phyloP scores from a whole-genome alignment of 805 yeast genomes.

The Ogataea salicorniae region DNA sequence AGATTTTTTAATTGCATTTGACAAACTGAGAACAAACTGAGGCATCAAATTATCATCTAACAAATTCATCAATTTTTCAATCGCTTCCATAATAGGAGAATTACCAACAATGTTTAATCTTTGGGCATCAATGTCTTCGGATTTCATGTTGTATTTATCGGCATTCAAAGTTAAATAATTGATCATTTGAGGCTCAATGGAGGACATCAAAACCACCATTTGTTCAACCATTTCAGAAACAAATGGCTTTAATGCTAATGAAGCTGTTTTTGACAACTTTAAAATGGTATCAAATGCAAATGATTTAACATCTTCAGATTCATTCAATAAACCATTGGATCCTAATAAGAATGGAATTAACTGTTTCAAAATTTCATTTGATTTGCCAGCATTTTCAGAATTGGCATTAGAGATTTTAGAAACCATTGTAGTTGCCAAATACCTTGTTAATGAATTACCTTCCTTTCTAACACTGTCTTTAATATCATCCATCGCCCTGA shows the following conservation, averaged over 20 bases:
- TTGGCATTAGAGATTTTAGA: slow-evolving; percentile 48
- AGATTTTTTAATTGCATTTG: slow-evolving; percentile 54
- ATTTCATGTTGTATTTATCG: slow-evolving; percentile 71
- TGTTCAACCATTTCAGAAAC: slow-evolving; percentile 66
- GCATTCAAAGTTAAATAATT: slow-evolving; percentile 87
- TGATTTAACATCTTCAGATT: slow-evolving; percentile 75
- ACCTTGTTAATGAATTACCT: slow-evolving; percentile 63
- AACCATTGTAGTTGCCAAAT: slow-evolving; percentile 58
- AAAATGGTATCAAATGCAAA: slow-evolving; percentile 75
- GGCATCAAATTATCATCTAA: slow-evolving; percentile 48
- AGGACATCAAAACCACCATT: slow-evolving; percentile 68
- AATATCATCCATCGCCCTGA: slow-evolving; percentile 87
- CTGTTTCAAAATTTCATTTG: slow-evolving; percentile 44
- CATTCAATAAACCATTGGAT: slow-evolving; percentile 70
- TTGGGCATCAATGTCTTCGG: slow-evolving; percentile 69
- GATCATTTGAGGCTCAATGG: slow-evolving; percentile 85
- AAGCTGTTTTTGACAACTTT: slow-evolving; percentile 61
- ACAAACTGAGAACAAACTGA: slow-evolving; percentile 44
- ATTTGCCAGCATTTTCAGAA: slow-evolving; percentile 31
- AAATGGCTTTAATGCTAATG: slow-evolving; percentile 56
- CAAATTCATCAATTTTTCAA: slow-evolving; percentile 62
- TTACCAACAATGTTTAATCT: slow-evolving; percentile 66
- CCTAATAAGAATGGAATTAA: slow-evolving; percentile 80
- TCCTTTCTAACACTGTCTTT: slow-evolving; percentile 88
- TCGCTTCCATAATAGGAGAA: slow-evolving; percentile 86